Evolutionary conservation across 2,329 filamentous ascomycete genomes (phyloP), one percentile per base, ranked within the genome.

Genomic region (Albophoma yamanashiensis): DNA sequence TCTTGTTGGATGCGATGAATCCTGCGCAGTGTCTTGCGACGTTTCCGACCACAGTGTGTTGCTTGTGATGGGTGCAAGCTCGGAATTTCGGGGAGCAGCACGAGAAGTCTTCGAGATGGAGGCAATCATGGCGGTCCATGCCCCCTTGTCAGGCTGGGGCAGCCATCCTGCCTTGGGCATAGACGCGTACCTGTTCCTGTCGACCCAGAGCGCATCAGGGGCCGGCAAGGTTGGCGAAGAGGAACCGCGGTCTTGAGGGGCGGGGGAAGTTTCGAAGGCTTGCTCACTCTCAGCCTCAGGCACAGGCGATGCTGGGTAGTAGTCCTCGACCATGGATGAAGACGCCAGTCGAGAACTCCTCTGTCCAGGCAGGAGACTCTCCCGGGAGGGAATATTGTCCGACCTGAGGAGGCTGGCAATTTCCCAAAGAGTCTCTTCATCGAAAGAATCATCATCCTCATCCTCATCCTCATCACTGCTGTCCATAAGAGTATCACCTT

Each of bases 351-450:
- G 56, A 17, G 17, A 4, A 15, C 34, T 65, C 64, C 22, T 59
- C 12, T 71, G 68, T 57, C 73, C 68, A 14, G 77, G 78, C 22
- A 83, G 68, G 11, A 85, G 69, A 65, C 79, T 84, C 50, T 79
- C 67, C 64, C 75, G 79, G 15, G 81, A 80, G 4, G 82, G 81
- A 5, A 84, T 70, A 56, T 78, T 69, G 59, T 79, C 77, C 2
- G 78, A 75, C 68, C 80, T 79, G 14, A 87, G 73, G 47, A 87
- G 74, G 62, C 75, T 83, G 61, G 83, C 84, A 71, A 87, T 87
- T 67, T 87, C 83, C 81, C 82, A 86, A 34, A 87, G 72, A 0
- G 82, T 86, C 12, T 74, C 79, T 71, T 87, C 84, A 62, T 86
- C 84, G 63, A 86, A 85, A 27, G 77, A 79, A 57, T 74, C 69